Percentiles rank a stretch among this genome's conserved stretches.
Evolutionary conservation across 768 basidiomycete genomes (phyloP).

Genomic region (Termitomyces sp.): DNA sequence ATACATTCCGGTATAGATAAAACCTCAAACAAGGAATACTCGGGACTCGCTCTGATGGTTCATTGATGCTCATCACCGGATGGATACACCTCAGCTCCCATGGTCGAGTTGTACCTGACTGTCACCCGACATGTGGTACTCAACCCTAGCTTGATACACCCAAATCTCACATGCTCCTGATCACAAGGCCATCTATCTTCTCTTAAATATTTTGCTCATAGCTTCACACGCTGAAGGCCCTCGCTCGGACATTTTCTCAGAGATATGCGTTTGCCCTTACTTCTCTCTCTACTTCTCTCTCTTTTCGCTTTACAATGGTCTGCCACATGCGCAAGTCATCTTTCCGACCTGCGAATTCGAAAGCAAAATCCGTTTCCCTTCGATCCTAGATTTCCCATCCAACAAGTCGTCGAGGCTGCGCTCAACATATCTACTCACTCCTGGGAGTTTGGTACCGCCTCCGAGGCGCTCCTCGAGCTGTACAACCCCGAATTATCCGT

Average conservation of each 20-base stretch:
- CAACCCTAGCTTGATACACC: not conserved
- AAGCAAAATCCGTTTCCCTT: conserved; percentile 11
- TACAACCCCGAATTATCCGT: conserved; percentile 20
- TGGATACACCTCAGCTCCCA: too few species aligned
- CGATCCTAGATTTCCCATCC: conserved; percentile 22
- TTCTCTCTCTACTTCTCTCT: not conserved
- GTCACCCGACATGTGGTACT: not conserved
- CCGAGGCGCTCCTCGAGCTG: conserved; percentile 23
- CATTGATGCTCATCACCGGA: not conserved
- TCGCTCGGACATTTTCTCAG: not conserved
- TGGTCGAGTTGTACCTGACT: not conserved
- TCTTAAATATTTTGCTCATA: not conserved
- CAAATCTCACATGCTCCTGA: not conserved
- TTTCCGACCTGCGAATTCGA: too few species aligned
- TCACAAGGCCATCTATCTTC: not conserved
- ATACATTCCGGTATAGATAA: not conserved
- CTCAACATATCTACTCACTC: conserved; percentile 21
- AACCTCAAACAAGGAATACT: not conserved
- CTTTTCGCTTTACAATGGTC: not conserved
- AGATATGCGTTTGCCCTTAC: not conserved
- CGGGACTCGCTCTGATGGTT: not conserved
- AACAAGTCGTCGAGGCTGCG: conserved; percentile 15
- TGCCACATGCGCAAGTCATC: not conserved
- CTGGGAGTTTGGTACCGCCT: conserved; percentile 26
- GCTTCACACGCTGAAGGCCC: not conserved